A percentile compares a stretch with the other conserved stretches of the same genome.
Evolutionary conservation across 331 rosid species (phyloP).

Genomic region (Quercus lobata): DNA sequence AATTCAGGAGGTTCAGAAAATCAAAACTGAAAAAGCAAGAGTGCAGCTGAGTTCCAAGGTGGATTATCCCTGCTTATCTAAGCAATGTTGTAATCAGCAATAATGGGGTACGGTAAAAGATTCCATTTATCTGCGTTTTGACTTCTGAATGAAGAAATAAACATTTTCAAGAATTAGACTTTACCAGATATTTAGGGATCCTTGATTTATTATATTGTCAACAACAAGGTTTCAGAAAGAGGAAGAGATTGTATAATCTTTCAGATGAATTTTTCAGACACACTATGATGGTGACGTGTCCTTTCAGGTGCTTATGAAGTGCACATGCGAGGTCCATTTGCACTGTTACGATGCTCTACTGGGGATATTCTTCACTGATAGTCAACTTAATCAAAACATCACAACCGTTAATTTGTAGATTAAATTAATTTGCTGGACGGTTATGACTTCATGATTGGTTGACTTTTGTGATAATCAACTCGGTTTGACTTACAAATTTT

Average conservation of each 20-base stretch:
- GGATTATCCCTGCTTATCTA: neutral
- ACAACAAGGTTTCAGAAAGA: slow-evolving; percentile 21
- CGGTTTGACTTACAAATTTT: neutral
- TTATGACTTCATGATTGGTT: slow-evolving; percentile 28
- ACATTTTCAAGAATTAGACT: slow-evolving; percentile 7
- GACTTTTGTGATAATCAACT: slow-evolving; percentile 24
- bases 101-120: neutral
- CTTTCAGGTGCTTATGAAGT: neutral
- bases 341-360: neutral
- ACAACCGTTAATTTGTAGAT: slow-evolving; percentile 5
- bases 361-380: neutral
- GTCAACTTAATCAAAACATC: slow-evolving; percentile 13
- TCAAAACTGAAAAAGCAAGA: neutral
- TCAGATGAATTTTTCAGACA: slow-evolving; percentile 16
- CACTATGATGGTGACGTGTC: slow-evolving; percentile 25
- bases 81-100: neutral
- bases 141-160: slow-evolving; percentile 3
- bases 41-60: neutral
- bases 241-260: neutral
- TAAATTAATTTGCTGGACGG: neutral
- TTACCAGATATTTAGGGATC: slow-evolving; percentile 61
- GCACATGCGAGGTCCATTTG: slow-evolving; percentile 14
- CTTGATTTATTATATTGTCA: slow-evolving; percentile 15
- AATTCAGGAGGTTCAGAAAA: neutral
- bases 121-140: neutral